Percentiles rank a stretch among this genome's conserved stretches.
Conservation (phyloP, 192 early-diverging fungal genomes). For the Coemansia sp. region DNA sequence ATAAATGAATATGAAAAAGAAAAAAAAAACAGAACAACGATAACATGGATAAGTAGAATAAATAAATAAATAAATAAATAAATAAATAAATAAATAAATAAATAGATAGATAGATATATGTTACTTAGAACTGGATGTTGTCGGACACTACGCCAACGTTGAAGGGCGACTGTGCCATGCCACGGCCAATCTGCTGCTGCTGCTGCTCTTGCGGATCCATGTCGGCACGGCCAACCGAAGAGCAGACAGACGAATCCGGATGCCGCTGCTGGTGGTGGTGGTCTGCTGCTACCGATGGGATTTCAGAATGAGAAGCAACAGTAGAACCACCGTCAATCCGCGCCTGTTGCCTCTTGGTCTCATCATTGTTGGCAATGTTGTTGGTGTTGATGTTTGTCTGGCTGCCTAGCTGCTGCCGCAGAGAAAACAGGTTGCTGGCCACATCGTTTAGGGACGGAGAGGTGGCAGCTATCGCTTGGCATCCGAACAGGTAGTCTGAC, state of each 20-base stretch:
- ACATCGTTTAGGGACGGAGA: constrained; percentile 51
- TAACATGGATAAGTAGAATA: background rate
- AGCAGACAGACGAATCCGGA: no score
- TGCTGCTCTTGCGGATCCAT: constrained; percentile 1
- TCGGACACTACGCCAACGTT: constrained; percentile 30
- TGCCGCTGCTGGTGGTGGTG: no score
- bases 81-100: background rate
- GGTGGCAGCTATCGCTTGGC: background rate
- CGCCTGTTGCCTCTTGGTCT: background rate
- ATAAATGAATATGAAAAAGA: background rate
- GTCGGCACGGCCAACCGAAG: background rate
- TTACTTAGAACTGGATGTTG: constrained; percentile 34
- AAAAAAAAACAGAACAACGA: background rate
- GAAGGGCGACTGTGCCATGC: constrained; percentile 29
- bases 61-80: background rate
- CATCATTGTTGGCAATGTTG: background rate
- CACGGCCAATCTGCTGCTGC: constrained; percentile 15
- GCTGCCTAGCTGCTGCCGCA: constrained; percentile 21
- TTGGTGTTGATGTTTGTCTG: background rate
- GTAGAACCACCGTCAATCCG: constrained; percentile 13
- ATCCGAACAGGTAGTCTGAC: constrained; percentile 1
- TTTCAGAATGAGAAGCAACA: constrained; percentile 16
- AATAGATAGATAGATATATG: background rate
- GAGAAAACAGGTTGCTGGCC: constrained; percentile 43
- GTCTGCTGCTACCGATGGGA: background rate